phyloP scores from a whole-genome alignment of 805 yeast species.

The Tetrapisispora pingtungensis region DNA sequence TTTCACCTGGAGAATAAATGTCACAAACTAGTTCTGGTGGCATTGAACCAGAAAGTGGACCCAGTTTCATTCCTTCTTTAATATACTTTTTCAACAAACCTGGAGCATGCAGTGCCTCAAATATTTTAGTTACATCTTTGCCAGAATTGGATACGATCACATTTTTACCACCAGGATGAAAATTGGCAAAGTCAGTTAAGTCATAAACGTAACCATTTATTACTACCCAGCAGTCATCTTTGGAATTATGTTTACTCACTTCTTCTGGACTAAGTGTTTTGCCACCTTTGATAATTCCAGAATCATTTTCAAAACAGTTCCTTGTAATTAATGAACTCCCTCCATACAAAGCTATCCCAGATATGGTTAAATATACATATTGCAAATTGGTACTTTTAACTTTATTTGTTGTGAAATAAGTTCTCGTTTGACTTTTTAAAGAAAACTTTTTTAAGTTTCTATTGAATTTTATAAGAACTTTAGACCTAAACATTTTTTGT shows the following conservation, averaged over 20 bases:
- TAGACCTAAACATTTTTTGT: too few relatives aligned
- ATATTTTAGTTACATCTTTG: constrained; percentile 70
- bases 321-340: not conserved
- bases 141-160: constrained; percentile 77
- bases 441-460: too few relatives aligned
- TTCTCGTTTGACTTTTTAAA: too few relatives aligned
- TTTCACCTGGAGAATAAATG: constrained; percentile 28
- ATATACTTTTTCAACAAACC: constrained; percentile 64
- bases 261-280: constrained; percentile 35
- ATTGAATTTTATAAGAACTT: too few relatives aligned
- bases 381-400: not conserved
- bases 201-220: constrained; percentile 74
- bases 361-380: not conserved
- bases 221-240: constrained; percentile 75
- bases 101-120: constrained; percentile 85
- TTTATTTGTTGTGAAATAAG: not conserved
- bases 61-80: constrained; percentile 51
- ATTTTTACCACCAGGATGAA: constrained; percentile 75
- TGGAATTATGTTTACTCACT: constrained; percentile 57
- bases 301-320: not conserved
- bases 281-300: not conserved
- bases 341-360: not conserved
- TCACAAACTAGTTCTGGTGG: constrained; percentile 22
- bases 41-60: constrained; percentile 36
- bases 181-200: constrained; percentile 58